A percentile compares a stretch with the other conserved stretches of the same genome.
phyloP scores from a whole-genome alignment of 2,329 filamentous ascomycete genomes.

The Graphium sp. region DNA sequence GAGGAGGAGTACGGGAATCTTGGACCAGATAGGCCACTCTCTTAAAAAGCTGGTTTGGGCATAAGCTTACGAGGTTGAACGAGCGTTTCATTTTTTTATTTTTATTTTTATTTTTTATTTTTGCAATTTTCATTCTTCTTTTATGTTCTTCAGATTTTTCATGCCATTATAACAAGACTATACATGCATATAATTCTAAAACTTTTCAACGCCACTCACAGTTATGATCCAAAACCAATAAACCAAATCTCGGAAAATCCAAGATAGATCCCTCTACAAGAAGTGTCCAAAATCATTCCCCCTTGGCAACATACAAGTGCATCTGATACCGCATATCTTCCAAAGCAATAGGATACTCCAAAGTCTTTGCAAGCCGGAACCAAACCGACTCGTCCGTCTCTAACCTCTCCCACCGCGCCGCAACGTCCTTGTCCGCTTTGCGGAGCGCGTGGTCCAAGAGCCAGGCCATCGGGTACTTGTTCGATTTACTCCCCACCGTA shows the following conservation, averaged over 20 bases:
- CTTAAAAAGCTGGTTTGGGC: constrained; percentile 91
- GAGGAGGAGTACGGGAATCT: constrained; percentile 66
- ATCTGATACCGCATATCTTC: constrained; percentile 95
- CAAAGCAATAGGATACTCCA: constrained; percentile 69
- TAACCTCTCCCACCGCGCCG: constrained; percentile 75
- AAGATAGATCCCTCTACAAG: too few species aligned
- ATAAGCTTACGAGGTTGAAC: constrained; percentile 11
- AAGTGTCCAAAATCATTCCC: too few species aligned
- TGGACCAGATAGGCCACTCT: constrained; percentile 78
- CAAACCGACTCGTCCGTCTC: constrained; percentile 63
- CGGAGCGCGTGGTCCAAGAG: constrained; percentile 70
- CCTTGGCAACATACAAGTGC: constrained; percentile 50
- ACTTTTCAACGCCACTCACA: too few species aligned
- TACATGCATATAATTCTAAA: too few species aligned
- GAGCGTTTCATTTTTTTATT: too few species aligned
- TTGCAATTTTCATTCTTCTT: constrained; percentile 2
- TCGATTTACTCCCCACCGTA: constrained; percentile 42
- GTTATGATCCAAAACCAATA: too few species aligned
- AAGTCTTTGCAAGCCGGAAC: constrained; percentile 54
- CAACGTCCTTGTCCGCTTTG: constrained; percentile 17
- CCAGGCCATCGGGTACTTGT: constrained; percentile 86
- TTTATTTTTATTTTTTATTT: constrained; percentile 2
- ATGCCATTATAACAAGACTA: too few species aligned
- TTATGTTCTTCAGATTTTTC: constrained; percentile 6
- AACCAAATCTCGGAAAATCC: too few species aligned